Evolutionary conservation across 2,329 filamentous ascomycete species (phyloP).

Genomic region (Fusarium siculi): DNA sequence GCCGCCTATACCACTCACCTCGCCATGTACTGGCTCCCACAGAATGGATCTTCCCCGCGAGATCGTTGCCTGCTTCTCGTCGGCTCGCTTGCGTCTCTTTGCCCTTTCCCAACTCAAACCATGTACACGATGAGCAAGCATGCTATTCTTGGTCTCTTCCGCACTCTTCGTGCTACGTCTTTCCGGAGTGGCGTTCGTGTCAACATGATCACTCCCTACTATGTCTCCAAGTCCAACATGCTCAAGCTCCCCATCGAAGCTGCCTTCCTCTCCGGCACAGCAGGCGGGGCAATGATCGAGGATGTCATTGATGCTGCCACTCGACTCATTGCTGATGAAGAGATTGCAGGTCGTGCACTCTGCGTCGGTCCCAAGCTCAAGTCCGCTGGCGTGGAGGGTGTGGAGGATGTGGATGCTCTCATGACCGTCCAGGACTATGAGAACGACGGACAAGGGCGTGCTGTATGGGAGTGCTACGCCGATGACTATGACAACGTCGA

Average conservation of each 20-base stretch:
- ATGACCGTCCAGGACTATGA: conserved; percentile 47
- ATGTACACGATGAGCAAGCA: conserved; percentile 74
- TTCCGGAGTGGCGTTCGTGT: conserved; percentile 63
- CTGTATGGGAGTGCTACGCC: conserved; percentile 70
- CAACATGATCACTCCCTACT: conserved; percentile 76
- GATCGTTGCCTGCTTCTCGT: conserved; percentile 72
- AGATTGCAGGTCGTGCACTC: conserved; percentile 66
- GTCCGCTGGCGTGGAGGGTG: conserved; percentile 24
- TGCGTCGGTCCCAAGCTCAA: conserved; percentile 66
- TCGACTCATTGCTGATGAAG: conserved; percentile 67
- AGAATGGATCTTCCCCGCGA: conserved; percentile 30
- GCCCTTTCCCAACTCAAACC: conserved; percentile 55
- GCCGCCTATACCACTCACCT: conserved; percentile 74
- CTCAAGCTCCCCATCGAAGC: conserved; percentile 60
- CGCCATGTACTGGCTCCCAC: conserved; percentile 60
- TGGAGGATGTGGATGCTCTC: conserved; percentile 49
- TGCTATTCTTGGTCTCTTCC: conserved; percentile 72
- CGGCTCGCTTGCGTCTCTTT: conserved; percentile 68
- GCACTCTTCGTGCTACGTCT: conserved; percentile 63
- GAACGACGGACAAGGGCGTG: conserved; percentile 53
- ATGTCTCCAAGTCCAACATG: conserved; percentile 67
- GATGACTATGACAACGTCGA: conserved; percentile 68
- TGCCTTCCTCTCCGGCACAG: conserved; percentile 63
- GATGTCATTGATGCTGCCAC: conserved; percentile 74
- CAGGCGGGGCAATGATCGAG: conserved; percentile 60